Evolutionary conservation across 306 rosid genomes (phyloP).

Genomic region (Glycine latifolia): DNA sequence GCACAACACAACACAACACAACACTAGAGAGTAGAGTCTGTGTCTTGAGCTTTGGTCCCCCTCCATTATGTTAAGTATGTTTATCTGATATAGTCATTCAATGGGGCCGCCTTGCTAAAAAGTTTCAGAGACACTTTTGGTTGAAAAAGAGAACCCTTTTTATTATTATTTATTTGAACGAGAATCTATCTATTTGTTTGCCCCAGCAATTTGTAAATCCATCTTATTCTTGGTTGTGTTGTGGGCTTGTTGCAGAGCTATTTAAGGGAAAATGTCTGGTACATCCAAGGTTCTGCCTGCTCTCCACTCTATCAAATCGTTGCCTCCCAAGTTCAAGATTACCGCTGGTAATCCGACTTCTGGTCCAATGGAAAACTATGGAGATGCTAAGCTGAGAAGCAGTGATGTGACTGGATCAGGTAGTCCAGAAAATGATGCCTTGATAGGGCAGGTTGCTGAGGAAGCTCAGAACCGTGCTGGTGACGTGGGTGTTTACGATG

Average conservation of each 20-base stretch:
- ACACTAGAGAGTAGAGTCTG: constrained; percentile 46
- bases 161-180: background rate
- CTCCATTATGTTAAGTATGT: constrained; percentile 55
- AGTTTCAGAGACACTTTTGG: constrained; percentile 57
- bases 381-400: constrained; percentile 50
- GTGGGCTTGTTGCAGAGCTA: constrained; percentile 49
- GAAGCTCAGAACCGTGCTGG: constrained; percentile 47
- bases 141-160: constrained; percentile 48
- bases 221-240: constrained; percentile 20
- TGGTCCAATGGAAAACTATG: constrained; percentile 51
- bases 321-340: constrained; percentile 70
- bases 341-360: background rate
- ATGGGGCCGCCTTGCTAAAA: constrained; percentile 78
- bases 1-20: constrained; percentile 20
- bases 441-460: constrained; percentile 48
- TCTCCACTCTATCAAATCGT: constrained; percentile 67
- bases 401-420: constrained; percentile 43
- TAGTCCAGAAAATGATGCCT: constrained; percentile 56
- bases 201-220: constrained; percentile 31
- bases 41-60: constrained; percentile 73
- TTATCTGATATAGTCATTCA: constrained; percentile 51
- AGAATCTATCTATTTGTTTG: constrained; percentile 28
- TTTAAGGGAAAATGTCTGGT: constrained; percentile 62
- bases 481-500: constrained; percentile 60
- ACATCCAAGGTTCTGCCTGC: constrained; percentile 56